Evolutionary conservation across 116 monocot genomes (phyloP), one percentile per base, ranked within the genome.

Genomic region (Dioscorea cayenensis): DNA sequence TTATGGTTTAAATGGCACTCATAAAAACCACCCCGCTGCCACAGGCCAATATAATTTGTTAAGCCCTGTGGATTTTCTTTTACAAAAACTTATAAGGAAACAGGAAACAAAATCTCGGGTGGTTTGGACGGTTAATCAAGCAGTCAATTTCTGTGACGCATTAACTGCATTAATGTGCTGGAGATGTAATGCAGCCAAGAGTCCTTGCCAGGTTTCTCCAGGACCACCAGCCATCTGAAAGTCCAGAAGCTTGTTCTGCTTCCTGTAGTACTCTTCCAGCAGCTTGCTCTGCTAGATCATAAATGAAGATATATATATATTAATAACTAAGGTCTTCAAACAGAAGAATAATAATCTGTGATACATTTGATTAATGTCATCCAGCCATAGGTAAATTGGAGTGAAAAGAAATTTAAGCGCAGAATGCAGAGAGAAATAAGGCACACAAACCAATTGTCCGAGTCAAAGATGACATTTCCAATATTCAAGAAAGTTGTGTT

Each of bases 201-300:
- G 84, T 5, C 90, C 88, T 59, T 68, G 78, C 96, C 90, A 92
- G 29, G 84, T 96, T 77, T 96, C 96, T 61, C 76, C 73, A 2
- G 88, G 79, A 25, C 86, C 90, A 37, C 81, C 83, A 3, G 81
- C 72, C 16, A 88, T 79, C 28, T 84, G 81, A 61, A 92, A 88
- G 73, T 96, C 77, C 23, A 96, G 63, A 71, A 96, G 92, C 77
- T 92, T 96, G 18, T 73, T 78, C 84, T 92, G 90, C 65, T 78
- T 85, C 84, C 81, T 80, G 77, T 92, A 96, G 73, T 96, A 90
- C 7, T 96, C 90, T 72, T 96, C 92, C 74, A 92, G 64, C 13
- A 78, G 70, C 78, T 86, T 85, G 75, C 68, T 83, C 92, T 96
- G 77, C 21, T 18, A 49, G 14, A 55, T 55, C n/a, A 18, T 55